Percentiles rank a stretch among this genome's conserved stretches.
Evolutionary conservation across 2,329 filamentous ascomycete species (phyloP).

Genomic region (Ophiosphaerella korrae): DNA sequence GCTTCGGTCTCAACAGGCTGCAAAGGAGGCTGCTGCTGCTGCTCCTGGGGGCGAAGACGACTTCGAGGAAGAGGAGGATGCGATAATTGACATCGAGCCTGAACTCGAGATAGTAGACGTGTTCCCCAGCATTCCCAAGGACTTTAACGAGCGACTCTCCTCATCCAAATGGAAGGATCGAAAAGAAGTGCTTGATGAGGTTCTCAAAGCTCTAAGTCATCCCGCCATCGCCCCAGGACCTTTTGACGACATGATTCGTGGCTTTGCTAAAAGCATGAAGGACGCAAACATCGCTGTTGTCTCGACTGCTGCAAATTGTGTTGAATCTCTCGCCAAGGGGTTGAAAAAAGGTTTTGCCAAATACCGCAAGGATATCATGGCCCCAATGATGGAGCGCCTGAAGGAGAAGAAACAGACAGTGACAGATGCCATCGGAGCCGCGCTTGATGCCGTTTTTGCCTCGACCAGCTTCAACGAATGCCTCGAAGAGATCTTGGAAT

Average conservation of each 20-base stretch:
- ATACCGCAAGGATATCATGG: conserved; percentile 80
- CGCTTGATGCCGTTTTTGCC: conserved; percentile 73
- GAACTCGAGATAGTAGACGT: conserved; percentile 84
- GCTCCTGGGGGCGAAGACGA: conserved; percentile 60
- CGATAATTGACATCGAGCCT: conserved; percentile 71
- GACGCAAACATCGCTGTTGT: conserved; percentile 97
- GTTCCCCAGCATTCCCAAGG: conserved; percentile 76
- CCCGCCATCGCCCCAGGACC: conserved; percentile 90
- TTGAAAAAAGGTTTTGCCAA: conserved; percentile 77
- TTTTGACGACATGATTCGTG: conserved; percentile 81
- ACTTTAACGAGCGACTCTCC: conserved; percentile 80
- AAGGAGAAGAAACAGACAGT: conserved; percentile 97
- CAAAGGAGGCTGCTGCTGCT: conserved; percentile 71
- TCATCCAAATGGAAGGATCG: conserved; percentile 99
- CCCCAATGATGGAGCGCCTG: conserved; percentile 89
- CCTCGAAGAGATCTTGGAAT: conserved; percentile 86
- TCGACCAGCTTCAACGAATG: conserved; percentile 79
- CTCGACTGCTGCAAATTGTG: conserved; percentile 88
- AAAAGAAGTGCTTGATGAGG: conserved; percentile 88
- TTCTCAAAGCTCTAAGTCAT: conserved; percentile 77
- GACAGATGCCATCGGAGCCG: conserved; percentile 83
- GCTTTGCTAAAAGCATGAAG: conserved; percentile 95
- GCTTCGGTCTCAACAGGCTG: conserved; percentile 86
- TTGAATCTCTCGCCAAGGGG: conserved; percentile 86
- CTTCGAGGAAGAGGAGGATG: conserved; percentile 62